Base-by-base conservation (phyloP, 1,284 basidiomycete genomes). In the Melampsora americana region DNA sequence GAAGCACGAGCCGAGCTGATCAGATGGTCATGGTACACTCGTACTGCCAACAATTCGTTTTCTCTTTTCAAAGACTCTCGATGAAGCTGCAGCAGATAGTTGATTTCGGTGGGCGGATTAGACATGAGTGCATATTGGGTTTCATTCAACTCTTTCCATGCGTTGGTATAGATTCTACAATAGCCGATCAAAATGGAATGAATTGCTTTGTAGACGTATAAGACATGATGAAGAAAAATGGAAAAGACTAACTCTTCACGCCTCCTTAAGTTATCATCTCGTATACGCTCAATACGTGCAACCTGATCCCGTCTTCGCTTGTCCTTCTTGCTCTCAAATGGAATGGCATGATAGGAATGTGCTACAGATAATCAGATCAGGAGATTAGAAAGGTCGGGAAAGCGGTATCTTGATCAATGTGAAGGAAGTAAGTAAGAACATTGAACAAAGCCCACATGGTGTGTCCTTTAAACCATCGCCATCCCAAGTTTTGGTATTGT, bases 301-400 rank as follows among this genome's bases (percentile, higher is more conserved):
- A 85, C 83, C 65, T 85, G 85, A 77, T 86, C 85, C 39, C 85
- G 79, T 60, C 85, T 79, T 78, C 85, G 84, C 79, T 84, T 83
- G 79, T 86, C 85, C n/a, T 85, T 81, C 79, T 86, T 86, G 65
- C 81, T 83, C 2, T 53, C 67, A 23, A 39, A 59, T 12, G 30
- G 30, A 66, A 23, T 23, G 53, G n/a, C 28, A 23, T 56, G 53
- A 56, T 56, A 28, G 53, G 18, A 6, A 28, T 23, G 53, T n/a
- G 53, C 53, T 56, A 42, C 39, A 11, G 39, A 42, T 6, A 11
- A 42, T 42, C 39, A 42, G 11, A 42, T 5, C 6, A 42, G 39
- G 11, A 42, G 1, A 12, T 42, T 11, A 6, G 1, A 42, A 42
- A 9, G 5, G 53, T 56, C n/a, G n/a, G 53, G n/a, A 23, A 28